Evolutionary conservation across 139 green algal species (phyloP), one percentile per base, ranked within the genome.

Genomic region (Coelastrella sp.): DNA sequence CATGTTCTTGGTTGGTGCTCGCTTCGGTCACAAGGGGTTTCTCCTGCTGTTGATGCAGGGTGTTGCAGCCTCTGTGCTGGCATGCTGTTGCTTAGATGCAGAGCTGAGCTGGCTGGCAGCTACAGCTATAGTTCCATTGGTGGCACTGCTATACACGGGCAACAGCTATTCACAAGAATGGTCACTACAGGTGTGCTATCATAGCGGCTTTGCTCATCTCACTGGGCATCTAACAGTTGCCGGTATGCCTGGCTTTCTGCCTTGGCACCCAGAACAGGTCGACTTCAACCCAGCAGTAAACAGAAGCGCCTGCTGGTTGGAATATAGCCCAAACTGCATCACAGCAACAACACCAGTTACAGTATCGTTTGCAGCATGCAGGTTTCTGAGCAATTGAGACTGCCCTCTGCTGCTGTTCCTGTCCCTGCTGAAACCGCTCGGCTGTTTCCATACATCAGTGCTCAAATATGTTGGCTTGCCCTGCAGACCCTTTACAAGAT

Each of bases 101-200:
- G 83, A 88, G 83, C 10, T 88, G 68, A 23, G 57, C 66, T 88
- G 83, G 83, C 68, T 88, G 83, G 68, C 83, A 56, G 83, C 83
- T 11, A 80, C 83, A 59, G 83, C 68, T 17, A 59, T 66, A 2
- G 83, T 88, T 65, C 83, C 83, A 6, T 73, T 88, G 66, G 68
- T 80, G 47, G 65, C 83, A 20, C 19, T 88, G 83, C 83, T 88
- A 16, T 74, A 80, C 54, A 71, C 61, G 19, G 8, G 17, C 5
- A 60, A 66, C 68, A 88, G 54, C 83, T 88, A 88, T n/a, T 32
- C 83, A 65, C 83, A 88, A 22, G 83, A 88, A 19, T 88, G 83
- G 83, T 74, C 83, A n/a, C 65, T 88, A 66, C 83, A 80, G 83
- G 83, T 88, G 32, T 47, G 32, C 32, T 47, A 47, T 47, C 32